Evolutionary conservation across 441 rosid genomes (phyloP), one percentile per base, ranked within the genome.

Genomic region (Mallotus repandus): DNA sequence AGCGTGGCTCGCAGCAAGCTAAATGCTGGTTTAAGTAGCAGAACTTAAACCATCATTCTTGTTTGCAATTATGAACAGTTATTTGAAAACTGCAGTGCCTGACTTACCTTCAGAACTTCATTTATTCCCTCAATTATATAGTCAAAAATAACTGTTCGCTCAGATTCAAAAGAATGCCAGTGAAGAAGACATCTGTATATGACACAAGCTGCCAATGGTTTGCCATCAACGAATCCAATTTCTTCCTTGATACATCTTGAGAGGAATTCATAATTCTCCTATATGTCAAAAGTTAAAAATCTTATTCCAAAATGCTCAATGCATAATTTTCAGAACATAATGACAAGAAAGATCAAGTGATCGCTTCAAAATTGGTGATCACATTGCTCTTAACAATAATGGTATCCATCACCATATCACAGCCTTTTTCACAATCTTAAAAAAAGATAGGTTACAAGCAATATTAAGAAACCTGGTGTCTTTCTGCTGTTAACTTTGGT

Each of bases 101-200:
- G n/a, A 67, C 78, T 76, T 70, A 87, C 98, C 98, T 93, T 93
- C 74, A 93, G 84, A 77, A 84, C 91, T 69, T 87, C 94, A 77
- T 93, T 94, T 74, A 93, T 85, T 78, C 96, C 96, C 80, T 92
- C 98, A 77, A 96, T 92, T 61, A 94, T 87, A 79, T 84, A 84
- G 79, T 94, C 98, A 86, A 96, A 96, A 73, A 96, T 91, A 68
- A 91, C 81, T 11, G 97, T 91, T 76, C 96, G 83, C 84, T 94
- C 99, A 65, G 98, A 90, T 81, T 96, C 98, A 76, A 91, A 94
- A 82, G 98, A 90, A 78, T 84, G 99, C 99, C 99, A 93, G 70
- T 89, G 92, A 81, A 86, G 87, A 82, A 96, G 98, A 85, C 93
- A 92, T 84, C 89, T 89, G 85, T 88, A 93, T 74, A 92, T 87